Conservation (phyloP, 164 flowering plant genomes). For the Chimonanthus praecox region DNA sequence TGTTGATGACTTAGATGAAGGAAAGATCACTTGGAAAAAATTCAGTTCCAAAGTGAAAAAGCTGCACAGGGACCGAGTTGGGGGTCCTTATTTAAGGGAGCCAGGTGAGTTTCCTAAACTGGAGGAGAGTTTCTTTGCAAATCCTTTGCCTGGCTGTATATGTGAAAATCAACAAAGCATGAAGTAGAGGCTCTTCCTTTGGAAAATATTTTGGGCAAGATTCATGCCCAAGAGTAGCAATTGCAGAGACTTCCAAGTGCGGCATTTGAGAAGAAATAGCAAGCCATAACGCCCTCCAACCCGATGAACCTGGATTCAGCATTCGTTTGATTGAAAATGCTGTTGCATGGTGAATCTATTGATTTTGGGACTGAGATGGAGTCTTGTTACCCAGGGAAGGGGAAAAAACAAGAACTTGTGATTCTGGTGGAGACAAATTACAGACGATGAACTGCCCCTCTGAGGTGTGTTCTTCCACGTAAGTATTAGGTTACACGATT, state of each 20-base stretch:
- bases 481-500: not conserved
- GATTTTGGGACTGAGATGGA: not conserved
- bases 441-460: no score
- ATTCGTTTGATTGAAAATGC: not conserved
- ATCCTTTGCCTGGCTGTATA: conserved; percentile 93
- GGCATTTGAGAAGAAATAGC: not conserved
- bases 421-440: no score
- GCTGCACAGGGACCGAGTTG: conserved; percentile 62
- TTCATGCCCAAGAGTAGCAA: not conserved
- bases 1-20: conserved; percentile 80
- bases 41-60: conserved; percentile 80
- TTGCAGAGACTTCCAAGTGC: not conserved
- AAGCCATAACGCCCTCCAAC: not conserved
- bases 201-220: not conserved
- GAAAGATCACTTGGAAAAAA: conserved; percentile 70
- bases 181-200: conserved; percentile 8
- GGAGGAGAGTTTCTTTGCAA: conserved; percentile 96
- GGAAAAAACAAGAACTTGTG: no score
- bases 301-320: not conserved
- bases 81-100: conserved; percentile 79
- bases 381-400: not conserved
- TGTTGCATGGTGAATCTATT: not conserved
- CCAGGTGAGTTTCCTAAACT: conserved; percentile 92
- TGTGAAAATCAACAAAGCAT: conserved; percentile 44
- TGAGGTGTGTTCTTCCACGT: no score